Base-by-base conservation (phyloP, 768 basidiomycete species). In the Erythrobasidium yunnanense region DNA sequence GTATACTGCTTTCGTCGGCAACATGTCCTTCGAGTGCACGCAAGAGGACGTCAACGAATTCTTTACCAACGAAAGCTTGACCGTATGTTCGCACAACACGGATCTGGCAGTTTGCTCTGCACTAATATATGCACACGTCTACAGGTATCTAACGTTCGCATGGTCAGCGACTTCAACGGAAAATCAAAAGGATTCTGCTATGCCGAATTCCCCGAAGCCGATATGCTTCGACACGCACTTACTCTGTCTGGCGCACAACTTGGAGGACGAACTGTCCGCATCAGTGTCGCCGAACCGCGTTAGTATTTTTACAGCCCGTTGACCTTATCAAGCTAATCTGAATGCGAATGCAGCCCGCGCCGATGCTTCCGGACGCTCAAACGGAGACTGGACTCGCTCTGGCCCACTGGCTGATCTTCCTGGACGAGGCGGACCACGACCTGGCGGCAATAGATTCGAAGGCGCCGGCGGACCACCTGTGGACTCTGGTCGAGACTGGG, bases 111-210 rank as follows among this genome's bases (percentile, higher is more conserved):
- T 5, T 70, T 0, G 29, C 7, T 5, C 30, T n/a, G 66, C 50
- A 51, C 52, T 23, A 55, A 23, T 45, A 33, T 11, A 18, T 30
- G 30, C 46, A 42, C 38, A 47, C 56, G 53, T 17, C 32, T 65
- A 22, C 72, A 89, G 87, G 81, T 85, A 68, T 87, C 87, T 75
- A 85, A 85, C 20, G 82, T 90, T 69, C 92, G 96, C 79, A 87
- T 97, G 68, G 93, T 97, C 77, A 86, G 82, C 74, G 92, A 92
- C 71, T 82, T 84, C 66, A 91, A 92, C 57, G 91, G 92, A 53
- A 90, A 90, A 75, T 89, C 92, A 20, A 96, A 96, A 77, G 95
- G 95, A 0, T 97, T 96, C 77, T 95, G 93, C 33, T 97, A 99
- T 75, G 84, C 96, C 66, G 95, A 99, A 75, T 97, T 97, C 73